phyloP scores from a whole-genome alignment of 1,139 yeast genomes.

The Sugiyamaella neomexicana region DNA sequence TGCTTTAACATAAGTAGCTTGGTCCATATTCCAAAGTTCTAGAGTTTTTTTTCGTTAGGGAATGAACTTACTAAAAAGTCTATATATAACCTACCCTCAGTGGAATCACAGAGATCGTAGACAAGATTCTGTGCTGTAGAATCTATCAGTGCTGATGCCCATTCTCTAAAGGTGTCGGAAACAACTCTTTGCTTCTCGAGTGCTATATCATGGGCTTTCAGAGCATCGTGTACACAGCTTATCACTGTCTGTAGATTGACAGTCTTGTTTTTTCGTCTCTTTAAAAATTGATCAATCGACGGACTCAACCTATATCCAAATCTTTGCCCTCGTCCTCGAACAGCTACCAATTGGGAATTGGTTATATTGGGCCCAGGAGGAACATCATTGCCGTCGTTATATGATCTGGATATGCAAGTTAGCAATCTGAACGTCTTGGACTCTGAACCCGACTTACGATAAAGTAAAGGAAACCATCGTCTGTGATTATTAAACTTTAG shows the following conservation, averaged over 20 bases:
- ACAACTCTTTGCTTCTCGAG: constrained; percentile 8
- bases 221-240: constrained; percentile 1
- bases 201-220: constrained; percentile 3
- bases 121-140: background rate
- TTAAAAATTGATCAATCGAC: background rate
- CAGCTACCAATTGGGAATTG: background rate
- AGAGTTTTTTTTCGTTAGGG: background rate
- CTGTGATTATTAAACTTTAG: background rate
- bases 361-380: background rate
- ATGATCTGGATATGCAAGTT: background rate
- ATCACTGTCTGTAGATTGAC: constrained; percentile 1
- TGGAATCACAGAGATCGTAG: constrained; percentile 1
- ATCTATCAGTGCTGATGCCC: constrained; percentile 5
- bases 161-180: background rate
- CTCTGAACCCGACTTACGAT: background rate
- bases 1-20: constrained; percentile 1
- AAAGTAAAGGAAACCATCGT: background rate
- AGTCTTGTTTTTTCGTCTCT: background rate
- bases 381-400: background rate
- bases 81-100: constrained; percentile 1
- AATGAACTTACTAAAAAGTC: background rate
- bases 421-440: background rate
- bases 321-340: background rate
- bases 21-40: constrained; percentile 7
- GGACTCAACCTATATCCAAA: background rate